These are phyloP conservation scores for Flaveria sonorensis DNA, from an alignment of 129 eudicot genomes.

Conservation along the genomic window DNA sequence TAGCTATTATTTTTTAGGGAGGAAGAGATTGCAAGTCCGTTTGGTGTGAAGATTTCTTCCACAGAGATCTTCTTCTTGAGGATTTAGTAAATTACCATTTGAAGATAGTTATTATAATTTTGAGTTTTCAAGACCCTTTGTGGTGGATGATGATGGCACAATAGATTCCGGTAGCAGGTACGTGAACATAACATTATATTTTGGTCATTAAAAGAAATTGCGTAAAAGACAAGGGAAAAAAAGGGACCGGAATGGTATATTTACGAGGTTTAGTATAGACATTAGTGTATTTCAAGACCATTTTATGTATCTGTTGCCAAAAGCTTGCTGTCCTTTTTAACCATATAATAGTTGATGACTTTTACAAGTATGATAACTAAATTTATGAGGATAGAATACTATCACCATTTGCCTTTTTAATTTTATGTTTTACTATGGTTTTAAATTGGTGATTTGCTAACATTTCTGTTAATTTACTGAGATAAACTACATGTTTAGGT, in stretches of 20 bases:
- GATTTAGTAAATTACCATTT: constrained; percentile 66
- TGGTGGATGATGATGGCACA: constrained; percentile 77
- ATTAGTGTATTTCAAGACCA: background rate
- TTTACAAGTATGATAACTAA: too few relatives aligned
- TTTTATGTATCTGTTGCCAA: background rate
- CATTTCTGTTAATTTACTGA: too few relatives aligned
- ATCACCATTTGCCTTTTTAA: too few relatives aligned
- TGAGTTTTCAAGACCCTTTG: constrained; percentile 83
- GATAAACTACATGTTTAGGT: too few relatives aligned
- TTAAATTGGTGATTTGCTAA: too few relatives aligned
- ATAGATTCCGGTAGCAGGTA: constrained; percentile 80
- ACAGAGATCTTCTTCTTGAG: constrained; percentile 60
- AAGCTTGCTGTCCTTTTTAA: background rate
- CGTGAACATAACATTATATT: constrained; percentile 16
- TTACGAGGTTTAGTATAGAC: constrained; percentile 3
- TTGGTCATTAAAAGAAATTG: background rate
- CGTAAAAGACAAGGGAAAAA: background rate
- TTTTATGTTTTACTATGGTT: too few relatives aligned
- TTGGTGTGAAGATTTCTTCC: constrained; percentile 55
- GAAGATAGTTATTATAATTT: constrained; percentile 77
- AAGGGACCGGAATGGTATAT: background rate
- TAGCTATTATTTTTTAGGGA: constrained; percentile 51
- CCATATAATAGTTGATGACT: background rate
- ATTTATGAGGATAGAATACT: too few relatives aligned
- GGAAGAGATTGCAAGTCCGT: constrained; percentile 57